Evolutionary conservation across 768 basidiomycete genomes (phyloP).

Genomic region (Rhodotorula toruloides): DNA sequence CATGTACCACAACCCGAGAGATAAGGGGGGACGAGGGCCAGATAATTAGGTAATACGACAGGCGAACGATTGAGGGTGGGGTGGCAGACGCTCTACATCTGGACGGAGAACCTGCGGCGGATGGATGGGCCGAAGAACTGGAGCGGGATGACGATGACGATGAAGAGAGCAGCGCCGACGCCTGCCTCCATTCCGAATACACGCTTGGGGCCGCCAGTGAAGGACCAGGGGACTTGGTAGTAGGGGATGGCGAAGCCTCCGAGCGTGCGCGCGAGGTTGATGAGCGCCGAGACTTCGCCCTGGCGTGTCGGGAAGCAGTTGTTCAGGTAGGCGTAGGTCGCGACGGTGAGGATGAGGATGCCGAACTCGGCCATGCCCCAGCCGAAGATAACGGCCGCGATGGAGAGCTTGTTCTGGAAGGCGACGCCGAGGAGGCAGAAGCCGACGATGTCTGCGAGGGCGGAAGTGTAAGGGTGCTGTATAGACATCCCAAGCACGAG

Average conservation of each 20-base stretch:
- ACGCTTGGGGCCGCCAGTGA: background rate
- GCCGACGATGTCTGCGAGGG: constrained; percentile 52
- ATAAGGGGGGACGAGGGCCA: background rate
- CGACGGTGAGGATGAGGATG: constrained; percentile 59
- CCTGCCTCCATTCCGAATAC: constrained; percentile 34
- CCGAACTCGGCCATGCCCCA: constrained; percentile 57
- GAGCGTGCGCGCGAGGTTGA: constrained; percentile 55
- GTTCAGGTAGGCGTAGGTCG: constrained; percentile 54
- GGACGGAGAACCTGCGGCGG: constrained; percentile 24
- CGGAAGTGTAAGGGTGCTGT: background rate
- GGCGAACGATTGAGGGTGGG: too few species aligned
- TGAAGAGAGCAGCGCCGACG: constrained; percentile 55
- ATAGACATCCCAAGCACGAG: too few species aligned
- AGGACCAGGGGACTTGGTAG: constrained; percentile 10
- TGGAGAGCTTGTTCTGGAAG: constrained; percentile 34
- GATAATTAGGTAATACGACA: background rate
- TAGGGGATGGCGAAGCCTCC: constrained; percentile 51
- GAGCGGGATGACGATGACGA: constrained; percentile 55
- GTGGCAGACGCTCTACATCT: background rate
- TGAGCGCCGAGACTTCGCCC: constrained; percentile 61
- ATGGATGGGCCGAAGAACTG: constrained; percentile 54
- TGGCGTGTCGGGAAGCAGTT: constrained; percentile 43
- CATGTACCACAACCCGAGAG: too few species aligned
- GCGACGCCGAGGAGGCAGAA: constrained; percentile 55
- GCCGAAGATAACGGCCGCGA: constrained; percentile 56